Evolutionary conservation across 2,329 filamentous ascomycete genomes (phyloP), one percentile per base, ranked within the genome.

Genomic region (Fusarium palustre): DNA sequence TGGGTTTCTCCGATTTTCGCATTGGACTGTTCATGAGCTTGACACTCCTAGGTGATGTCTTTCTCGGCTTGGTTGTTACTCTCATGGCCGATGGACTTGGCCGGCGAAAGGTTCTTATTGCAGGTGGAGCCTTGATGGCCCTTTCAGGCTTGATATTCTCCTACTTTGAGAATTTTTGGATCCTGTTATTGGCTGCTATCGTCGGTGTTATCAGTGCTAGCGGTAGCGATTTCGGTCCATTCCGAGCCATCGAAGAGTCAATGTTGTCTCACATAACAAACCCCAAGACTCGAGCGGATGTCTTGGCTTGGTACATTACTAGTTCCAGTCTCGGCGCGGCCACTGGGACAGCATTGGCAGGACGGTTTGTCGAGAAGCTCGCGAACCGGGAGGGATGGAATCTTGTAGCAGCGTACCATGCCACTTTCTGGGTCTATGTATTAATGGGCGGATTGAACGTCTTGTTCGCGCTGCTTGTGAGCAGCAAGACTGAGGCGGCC

Each of bases 11-110:
- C 1, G 88, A 90, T 74, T 80, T 84, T 28, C 83, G 81, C 24
- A 90, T 90, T 61, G 88, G 88, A 8, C 74, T 90, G 9, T 90
- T 91, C 70, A 89, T 91, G 87, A 89, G 86, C 1, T 77, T 90
- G 38, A 91, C 88, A 0, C 80, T 90, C 16, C 74, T 84, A 3
- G 88, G 88, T 15, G 88, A 91, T 77, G 87, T 90, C 2, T 74
- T 86, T 1, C 84, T 90, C 10, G 85, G 85, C 2, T 83, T 89
- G 7, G 74, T 85, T 20, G 76, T 90, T 22, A 87, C 88, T 0
- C 81, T 90, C 2, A 81, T 89, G 55, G 87, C 88, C 0, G 88
- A 91, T 75, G 78, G 80, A 0, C 76, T 89, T 20, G 88, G 88
- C 4, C 82, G 88, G 8, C 83, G 87, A 22, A 81, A 83, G 8